A percentile compares a stretch with the other conserved stretches of the same genome.
These are phyloP conservation scores for Phaffomyces antillensis DNA, from an alignment of 805 yeast genomes.

Conservation along the genomic window DNA sequence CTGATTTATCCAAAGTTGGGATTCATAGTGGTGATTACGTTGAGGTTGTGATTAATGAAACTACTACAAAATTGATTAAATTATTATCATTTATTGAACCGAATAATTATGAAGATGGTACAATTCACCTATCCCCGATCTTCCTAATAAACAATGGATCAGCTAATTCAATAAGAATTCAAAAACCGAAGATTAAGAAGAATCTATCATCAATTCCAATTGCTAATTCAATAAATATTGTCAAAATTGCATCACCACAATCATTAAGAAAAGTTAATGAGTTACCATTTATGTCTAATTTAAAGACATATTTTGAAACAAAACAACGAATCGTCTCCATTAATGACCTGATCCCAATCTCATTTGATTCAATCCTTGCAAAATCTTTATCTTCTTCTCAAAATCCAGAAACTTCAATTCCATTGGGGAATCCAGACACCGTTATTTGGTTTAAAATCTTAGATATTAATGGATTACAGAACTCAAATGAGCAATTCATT, in stretches of 20 bases:
- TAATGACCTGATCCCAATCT: constrained; percentile 72
- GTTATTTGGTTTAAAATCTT: constrained; percentile 82
- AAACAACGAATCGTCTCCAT: constrained; percentile 49
- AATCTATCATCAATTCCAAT: constrained; percentile 27
- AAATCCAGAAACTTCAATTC: constrained; percentile 24
- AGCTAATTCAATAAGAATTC: constrained; percentile 21
- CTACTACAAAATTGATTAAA: constrained; percentile 15
- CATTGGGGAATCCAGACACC: constrained; percentile 57
- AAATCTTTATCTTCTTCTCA: constrained; percentile 28
- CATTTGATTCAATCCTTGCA: constrained; percentile 64
- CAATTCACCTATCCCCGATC: constrained; percentile 57
- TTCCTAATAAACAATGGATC: constrained; percentile 39
- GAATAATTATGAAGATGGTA: constrained; percentile 31
- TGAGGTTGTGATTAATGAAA: constrained; percentile 20
- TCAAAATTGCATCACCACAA: constrained; percentile 61
- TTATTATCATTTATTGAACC: constrained; percentile 63
- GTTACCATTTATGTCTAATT: constrained; percentile 53
- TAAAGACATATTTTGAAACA: constrained; percentile 50
- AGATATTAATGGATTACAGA: constrained; percentile 30
- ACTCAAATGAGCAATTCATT: constrained; percentile 35
- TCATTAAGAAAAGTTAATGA: constrained; percentile 62
- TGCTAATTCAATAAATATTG: constrained; percentile 59
- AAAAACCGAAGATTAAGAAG: constrained; percentile 13
- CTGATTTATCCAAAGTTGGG: constrained; percentile 49
- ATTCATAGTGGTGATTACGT: constrained; percentile 66